phyloP scores from a whole-genome alignment of 2,329 filamentous ascomycete species.

The Xylariaceae sp. region DNA sequence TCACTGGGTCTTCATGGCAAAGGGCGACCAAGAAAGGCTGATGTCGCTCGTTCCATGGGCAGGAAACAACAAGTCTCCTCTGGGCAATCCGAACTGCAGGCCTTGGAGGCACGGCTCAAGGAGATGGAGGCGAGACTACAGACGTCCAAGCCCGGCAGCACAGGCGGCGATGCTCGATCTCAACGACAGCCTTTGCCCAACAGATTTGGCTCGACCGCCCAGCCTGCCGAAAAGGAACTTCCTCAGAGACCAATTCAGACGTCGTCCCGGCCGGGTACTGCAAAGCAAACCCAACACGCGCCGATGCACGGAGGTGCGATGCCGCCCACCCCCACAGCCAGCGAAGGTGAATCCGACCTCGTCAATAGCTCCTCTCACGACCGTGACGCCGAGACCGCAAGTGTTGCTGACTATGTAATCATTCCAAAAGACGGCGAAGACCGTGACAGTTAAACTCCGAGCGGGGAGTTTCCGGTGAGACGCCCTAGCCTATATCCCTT shows the following conservation, averaged over 20 bases:
- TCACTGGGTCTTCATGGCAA: background rate
- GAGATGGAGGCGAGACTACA: constrained; percentile 75
- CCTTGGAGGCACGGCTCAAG: constrained; percentile 74
- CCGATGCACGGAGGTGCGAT: constrained; percentile 51
- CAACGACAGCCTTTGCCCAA: constrained; percentile 29
- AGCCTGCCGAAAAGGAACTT: constrained; percentile 29
- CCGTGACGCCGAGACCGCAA: constrained; percentile 32
- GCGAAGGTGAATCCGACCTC: constrained; percentile 55
- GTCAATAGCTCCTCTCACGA: constrained; percentile 28
- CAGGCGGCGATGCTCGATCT: constrained; percentile 22
- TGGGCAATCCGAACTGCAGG: constrained; percentile 74
- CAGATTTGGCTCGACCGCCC: constrained; percentile 24
- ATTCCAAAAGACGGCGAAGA: constrained; percentile 41
- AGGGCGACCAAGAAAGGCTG: constrained; percentile 3
- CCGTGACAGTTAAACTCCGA: constrained; percentile 31
- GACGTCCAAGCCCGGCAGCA: constrained; percentile 6
- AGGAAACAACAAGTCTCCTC: constrained; percentile 75
- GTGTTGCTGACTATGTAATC: constrained; percentile 40
- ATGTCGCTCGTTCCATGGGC: constrained; percentile 17
- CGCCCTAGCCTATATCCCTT: background rate
- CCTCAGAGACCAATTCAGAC: constrained; percentile 25
- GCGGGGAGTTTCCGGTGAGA: background rate
- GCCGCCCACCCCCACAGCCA: constrained; percentile 55
- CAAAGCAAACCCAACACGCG: constrained; percentile 43
- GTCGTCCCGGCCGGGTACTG: constrained; percentile 49